Conservation (phyloP, 805 yeast species). For the Pichia occidentalis region DNA sequence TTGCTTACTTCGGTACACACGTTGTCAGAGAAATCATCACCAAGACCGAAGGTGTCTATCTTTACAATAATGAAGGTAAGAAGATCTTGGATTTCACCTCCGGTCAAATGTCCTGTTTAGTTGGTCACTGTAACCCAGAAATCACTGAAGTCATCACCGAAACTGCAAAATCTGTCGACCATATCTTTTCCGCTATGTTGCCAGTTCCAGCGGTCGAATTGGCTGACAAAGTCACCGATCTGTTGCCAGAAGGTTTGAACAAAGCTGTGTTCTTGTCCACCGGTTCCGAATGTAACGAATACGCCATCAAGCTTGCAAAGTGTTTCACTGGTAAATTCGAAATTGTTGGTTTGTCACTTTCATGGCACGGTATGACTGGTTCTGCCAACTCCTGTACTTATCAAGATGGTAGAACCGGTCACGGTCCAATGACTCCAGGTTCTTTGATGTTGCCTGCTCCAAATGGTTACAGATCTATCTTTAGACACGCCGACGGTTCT, state of each 20-base stretch:
- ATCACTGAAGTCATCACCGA: constrained; percentile 22
- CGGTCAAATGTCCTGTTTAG: constrained; percentile 23
- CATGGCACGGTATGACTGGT: constrained; percentile 30
- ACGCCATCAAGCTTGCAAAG: constrained; percentile 30
- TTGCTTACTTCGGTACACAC: constrained; percentile 18
- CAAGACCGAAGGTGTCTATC: constrained; percentile 20
- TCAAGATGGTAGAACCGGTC: constrained; percentile 25
- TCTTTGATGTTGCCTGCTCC: constrained; percentile 25
- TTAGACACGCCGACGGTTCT: constrained; percentile 24
- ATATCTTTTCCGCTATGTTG: constrained; percentile 24
- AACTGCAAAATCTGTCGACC: constrained; percentile 22
- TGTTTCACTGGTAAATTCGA: constrained; percentile 24
- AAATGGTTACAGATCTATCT: constrained; percentile 24
- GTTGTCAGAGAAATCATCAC: constrained; percentile 19
- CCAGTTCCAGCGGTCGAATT: constrained; percentile 26
- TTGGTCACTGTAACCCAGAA: constrained; percentile 28
- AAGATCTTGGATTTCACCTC: constrained; percentile 26
- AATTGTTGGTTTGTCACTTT: constrained; percentile 24
- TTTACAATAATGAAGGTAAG: constrained; percentile 21
- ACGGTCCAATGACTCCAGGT: constrained; percentile 27
- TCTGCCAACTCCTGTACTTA: constrained; percentile 23
- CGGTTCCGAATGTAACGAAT: constrained; percentile 31
- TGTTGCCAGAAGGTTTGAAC: constrained; percentile 22
- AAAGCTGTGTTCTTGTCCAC: constrained; percentile 26
- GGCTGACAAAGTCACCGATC: constrained; percentile 23